Conservation (phyloP, 1,284 basidiomycete genomes). For the Ceratobasidium sp. region DNA sequence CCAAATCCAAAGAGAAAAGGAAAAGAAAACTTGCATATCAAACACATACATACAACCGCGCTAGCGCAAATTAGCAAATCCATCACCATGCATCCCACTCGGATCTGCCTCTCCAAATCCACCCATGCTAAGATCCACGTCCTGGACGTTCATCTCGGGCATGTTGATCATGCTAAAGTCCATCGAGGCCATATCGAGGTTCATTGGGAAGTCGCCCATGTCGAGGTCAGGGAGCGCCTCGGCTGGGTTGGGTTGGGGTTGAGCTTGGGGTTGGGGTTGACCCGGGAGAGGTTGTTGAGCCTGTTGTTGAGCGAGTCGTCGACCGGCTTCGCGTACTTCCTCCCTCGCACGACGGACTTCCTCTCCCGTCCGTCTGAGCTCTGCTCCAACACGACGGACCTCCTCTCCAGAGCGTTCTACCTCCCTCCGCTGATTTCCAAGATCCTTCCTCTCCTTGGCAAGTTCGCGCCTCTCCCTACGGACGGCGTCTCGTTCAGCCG, state of each 20-base stretch:
- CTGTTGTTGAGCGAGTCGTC: constrained; percentile 26
- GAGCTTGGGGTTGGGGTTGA: constrained; percentile 13
- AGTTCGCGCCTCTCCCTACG: constrained; percentile 36
- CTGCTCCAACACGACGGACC: constrained; percentile 27
- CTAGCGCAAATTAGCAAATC: constrained; percentile 35
- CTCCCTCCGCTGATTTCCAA: constrained; percentile 8
- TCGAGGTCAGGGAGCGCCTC: constrained; percentile 24
- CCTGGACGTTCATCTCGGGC: constrained; percentile 43
- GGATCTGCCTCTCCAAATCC: constrained; percentile 41
- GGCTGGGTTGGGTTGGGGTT: not conserved
- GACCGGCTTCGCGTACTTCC: constrained; percentile 13
- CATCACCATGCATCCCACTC: constrained; percentile 36
- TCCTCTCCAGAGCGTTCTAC: constrained; percentile 23
- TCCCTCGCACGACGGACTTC: constrained; percentile 22
- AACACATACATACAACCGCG: constrained; percentile 13
- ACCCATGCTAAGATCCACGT: constrained; percentile 33
- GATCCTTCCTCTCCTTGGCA: constrained; percentile 20
- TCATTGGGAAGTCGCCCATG: constrained; percentile 41
- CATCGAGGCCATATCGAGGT: constrained; percentile 38
- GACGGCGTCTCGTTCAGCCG: constrained; percentile 74
- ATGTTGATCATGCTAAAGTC: constrained; percentile 41
- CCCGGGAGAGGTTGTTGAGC: no score
- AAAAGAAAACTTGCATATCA: constrained; percentile 13
- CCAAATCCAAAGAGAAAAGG: not conserved
- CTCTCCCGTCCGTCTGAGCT: constrained; percentile 29